Base-by-base conservation (phyloP, 768 basidiomycete species). In the Nevesoporus exiguus region DNA sequence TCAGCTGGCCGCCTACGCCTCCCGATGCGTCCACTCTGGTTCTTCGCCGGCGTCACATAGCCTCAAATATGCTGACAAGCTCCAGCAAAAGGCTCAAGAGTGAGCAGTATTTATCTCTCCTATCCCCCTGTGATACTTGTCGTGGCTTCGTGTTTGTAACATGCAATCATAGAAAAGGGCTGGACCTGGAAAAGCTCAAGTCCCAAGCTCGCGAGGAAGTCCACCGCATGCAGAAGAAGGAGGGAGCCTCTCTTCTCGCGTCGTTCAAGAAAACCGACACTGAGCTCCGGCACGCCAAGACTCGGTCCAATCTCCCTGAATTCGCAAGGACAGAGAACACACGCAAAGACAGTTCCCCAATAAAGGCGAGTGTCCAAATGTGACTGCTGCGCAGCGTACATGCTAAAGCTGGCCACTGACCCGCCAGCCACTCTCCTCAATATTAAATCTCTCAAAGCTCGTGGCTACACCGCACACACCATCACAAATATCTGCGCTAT, bases 401-500 rank as follows among this genome's bases (percentile, higher is more conserved):
- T 51, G 13, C 43, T 34, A 19, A 54, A 19, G 15, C 24, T n/a
- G 5, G 9, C 17, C 30, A 25, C n/a, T 17, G 21, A 54, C 36
- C 27, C 7, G 2, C 46, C 15, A 98, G 96, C 86, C 93, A 10
- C 77, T 98, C 21, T 80, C 84, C 4, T 82, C 79, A 9, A 86
- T 97, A 56, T 74, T 98, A 61, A 93, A 97, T 69, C 68, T 95
- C 13, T 73, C 82, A 19, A 81, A 83, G 49, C 71, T 95, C 22
- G 63, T 90, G 52, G 74, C 80, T 24, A 79, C 80, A 10, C 81
- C 88, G 1, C 89, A 92, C 66, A 85, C 88, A 3, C 51, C 83
- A 6, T 80, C 81, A 10, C 88, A 91, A 65, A 80, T 99, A 61
- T 80, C 86, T 4, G 79, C 85, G 0, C 77, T 98, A 0, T 98